Evolutionary conservation across 148 eudicot genomes (phyloP), one percentile per base, ranked within the genome.

Genomic region (Arbutus unedo): DNA sequence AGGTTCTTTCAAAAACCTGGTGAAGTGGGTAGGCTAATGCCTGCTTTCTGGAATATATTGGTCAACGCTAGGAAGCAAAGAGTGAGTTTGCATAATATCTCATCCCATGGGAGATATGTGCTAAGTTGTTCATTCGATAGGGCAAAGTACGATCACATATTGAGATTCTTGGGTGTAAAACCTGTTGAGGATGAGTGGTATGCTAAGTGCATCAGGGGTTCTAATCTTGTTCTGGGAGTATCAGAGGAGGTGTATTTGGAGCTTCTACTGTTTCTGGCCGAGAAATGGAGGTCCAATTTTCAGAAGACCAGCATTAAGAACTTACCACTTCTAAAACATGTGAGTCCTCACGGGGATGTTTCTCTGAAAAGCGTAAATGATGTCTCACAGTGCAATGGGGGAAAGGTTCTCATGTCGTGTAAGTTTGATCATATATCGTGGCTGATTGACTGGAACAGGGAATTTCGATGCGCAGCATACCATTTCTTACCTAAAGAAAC

Each of bases 81-180:
- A 8, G 85, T 86, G 48, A 81, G 77, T 41, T 81, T 93, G 81
- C 74, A 87, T 79, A 89, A 81, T 81, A 90, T 93, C 72, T 90
- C 91, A 21, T 90, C 93, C 60, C 91, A 91, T n/a, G 97, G 97
- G 66, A 88, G 80, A 79, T 88, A 83, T 73, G 84, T 91, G 43
- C 72, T 93, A 54, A 82, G 85, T 80, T 88, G 87, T 82, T 87
- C 91, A n/a, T 91, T 93, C 21, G 97, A 93, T 86, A 21, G 1
- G 9, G 79, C 74, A 9, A 81, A 84, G 79, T 92, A 92, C 78
- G 57, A 88, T 78, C 81, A 81, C 2, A 57, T 85, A 47, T 86
- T 92, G 62, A n/a, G 80, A 0, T 93, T 92, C 84, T 85, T 93
- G 77, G 93, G 84, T n/a, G 86, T 93, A 47, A 8, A 77, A 48